phyloP scores from a whole-genome alignment of 169 alveolate species.

The Plasmodium blacklocki region DNA sequence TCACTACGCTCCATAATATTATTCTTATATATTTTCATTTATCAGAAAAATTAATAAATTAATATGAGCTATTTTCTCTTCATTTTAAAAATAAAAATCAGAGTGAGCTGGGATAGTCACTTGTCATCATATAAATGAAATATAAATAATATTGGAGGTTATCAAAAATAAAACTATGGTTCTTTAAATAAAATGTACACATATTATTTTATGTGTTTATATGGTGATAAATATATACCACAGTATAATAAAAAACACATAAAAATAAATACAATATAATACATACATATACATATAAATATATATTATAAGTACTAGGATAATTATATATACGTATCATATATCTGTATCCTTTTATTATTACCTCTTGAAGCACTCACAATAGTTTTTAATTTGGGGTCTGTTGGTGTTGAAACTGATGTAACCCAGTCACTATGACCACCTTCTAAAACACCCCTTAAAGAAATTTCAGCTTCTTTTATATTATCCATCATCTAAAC shows the following conservation, averaged over 20 bases:
- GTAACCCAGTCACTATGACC: conserved; percentile 97
- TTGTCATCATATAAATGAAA: conserved; percentile 67
- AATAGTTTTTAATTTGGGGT: conserved; percentile 89
- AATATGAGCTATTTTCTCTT: conserved; percentile 57
- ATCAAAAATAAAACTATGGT: neutral
- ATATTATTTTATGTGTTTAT: neutral
- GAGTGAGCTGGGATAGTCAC: conserved; percentile 76
- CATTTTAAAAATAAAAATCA: conserved; percentile 32
- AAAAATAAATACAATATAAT: neutral
- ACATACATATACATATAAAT: neutral
- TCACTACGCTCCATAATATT: neutral
- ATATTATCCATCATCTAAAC: conserved; percentile 45
- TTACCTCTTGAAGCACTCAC: conserved; percentile 95
- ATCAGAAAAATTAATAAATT: conserved; percentile 25
- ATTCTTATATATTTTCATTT: conserved; percentile 22
- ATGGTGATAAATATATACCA: neutral
- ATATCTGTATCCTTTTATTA: conserved; percentile 4
- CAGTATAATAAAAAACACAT: neutral
- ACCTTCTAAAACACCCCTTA: conserved; percentile 92
- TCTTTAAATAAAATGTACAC: too few species aligned
- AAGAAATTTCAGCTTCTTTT: conserved; percentile 81
- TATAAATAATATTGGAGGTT: neutral
- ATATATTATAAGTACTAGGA: neutral
- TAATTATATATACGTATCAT: neutral
- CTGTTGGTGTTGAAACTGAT: conserved; percentile 94